Evolutionary conservation across 345 rosid genomes (phyloP).

Genomic region (Hibiscus mutabilis): DNA sequence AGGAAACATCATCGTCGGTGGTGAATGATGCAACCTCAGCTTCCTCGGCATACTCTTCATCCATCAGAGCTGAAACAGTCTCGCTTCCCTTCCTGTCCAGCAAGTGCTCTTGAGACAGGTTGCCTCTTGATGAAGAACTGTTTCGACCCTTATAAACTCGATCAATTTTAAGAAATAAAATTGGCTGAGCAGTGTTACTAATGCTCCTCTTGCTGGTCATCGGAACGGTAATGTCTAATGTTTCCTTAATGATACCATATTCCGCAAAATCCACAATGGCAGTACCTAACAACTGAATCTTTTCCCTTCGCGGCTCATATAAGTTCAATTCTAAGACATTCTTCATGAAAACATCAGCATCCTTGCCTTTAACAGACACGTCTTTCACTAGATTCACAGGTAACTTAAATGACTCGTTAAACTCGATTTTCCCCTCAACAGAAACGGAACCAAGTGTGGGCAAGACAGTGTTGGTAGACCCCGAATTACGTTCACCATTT

Average conservation of each 20-base stretch:
- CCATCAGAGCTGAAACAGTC: constrained; percentile 73
- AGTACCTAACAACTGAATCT: constrained; percentile 69
- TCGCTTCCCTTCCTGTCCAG: constrained; percentile 40
- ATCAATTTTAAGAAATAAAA: constrained; percentile 54
- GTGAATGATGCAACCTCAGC: constrained; percentile 61
- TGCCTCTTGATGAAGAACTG: constrained; percentile 33
- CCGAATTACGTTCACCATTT: constrained; percentile 62
- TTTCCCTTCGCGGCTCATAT: constrained; percentile 88
- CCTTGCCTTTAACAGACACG: constrained; percentile 46
- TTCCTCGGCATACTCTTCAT: constrained; percentile 77
- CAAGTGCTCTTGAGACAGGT: constrained; percentile 30
- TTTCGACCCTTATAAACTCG: constrained; percentile 35
- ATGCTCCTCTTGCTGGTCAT: constrained; percentile 74
- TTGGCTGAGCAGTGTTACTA: constrained; percentile 64
- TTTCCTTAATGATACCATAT: constrained; percentile 53
- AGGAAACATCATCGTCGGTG: constrained; percentile 74
- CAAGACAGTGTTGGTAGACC: constrained; percentile 54
- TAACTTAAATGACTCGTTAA: constrained; percentile 69
- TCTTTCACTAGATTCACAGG: constrained; percentile 62
- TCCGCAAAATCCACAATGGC: constrained; percentile 73
- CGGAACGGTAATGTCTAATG: constrained; percentile 38
- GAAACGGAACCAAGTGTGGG: constrained; percentile 70
- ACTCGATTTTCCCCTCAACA: constrained; percentile 86
- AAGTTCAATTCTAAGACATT: constrained; percentile 64
- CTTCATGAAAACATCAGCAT: constrained; percentile 48